Evolutionary conservation across 495 filamentous ascomycete species (phyloP), one percentile per base, ranked within the genome.

Genomic region (Friedmanniomyces endolithicus): DNA sequence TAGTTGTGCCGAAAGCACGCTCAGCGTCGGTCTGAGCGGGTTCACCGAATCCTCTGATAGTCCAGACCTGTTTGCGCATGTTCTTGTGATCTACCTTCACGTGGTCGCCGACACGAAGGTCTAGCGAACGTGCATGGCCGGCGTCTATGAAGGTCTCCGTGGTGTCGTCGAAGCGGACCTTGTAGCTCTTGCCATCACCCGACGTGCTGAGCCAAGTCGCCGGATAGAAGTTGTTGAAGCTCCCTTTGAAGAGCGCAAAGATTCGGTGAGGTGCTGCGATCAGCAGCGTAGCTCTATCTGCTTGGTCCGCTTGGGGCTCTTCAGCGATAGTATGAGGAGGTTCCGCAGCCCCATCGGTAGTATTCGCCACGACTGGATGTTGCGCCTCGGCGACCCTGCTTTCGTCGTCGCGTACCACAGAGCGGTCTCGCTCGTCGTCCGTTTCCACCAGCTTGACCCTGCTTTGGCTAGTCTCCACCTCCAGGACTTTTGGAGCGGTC

Each of bases 81-180:
- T 58, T 60, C 0, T 44, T 46, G 7, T 61, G 22, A 56, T 73
- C 69, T 14, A 74, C 67, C 53, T 72, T 73, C 50, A 74, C 61
- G 1, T 64, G 35, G 55, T 73, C 71, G 1, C 68, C 70, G 34
- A 61, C 25, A 7, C 61, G 60, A 17, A 74, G 58, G 17, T 71
- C 65, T 19, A 74, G 56, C 7, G 57, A 46, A 11, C 59, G 52
- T 0, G 72, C 57, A 14, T 65, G 41, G 0, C 51, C 22, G 1
- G 51, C 1, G 0, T 70, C 66, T 6, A 66, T 6, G 11, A 11
- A 19, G 24, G 63, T 61, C 14, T 63, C 39, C 2, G 63, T 67
- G 0, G 64, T 69, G 53, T 74, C 70, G 56, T 73, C 71, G 52
- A 72, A 74, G 12, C 65, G 62, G 14, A 74, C 55, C 22, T 56